Base-by-base conservation (phyloP, 2,329 filamentous ascomycete genomes). In the Gaeumannomyces tritici region DNA sequence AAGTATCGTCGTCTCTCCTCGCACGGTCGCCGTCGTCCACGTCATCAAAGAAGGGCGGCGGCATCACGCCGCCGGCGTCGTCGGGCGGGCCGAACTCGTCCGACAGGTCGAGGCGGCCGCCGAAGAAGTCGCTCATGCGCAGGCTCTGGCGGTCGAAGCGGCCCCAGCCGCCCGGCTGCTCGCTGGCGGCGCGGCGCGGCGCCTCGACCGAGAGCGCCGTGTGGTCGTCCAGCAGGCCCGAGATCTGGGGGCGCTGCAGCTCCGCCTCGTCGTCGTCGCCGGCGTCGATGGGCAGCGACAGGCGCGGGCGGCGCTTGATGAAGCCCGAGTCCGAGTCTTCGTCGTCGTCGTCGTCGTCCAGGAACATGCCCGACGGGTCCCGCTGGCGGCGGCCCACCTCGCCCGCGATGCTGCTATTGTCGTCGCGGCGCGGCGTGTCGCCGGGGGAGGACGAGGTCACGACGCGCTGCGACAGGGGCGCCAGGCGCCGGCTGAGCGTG, bases 191-290 rank as follows among this genome's bases (percentile, higher is more conserved):
- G 59, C 85, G 75, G 31, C 85, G 77, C 9, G 84, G 80, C 59
- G 86, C 69, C 72, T 88, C 86, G 31, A 88, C 78, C 2, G 85
- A 86, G 64, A 81, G 79, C 55, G 80, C 55, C 0, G 85, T 88
- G 64, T 79, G 79, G 66, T 87, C 80, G 29, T 86, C 82, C 62
- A 87, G 83, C 28, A 87, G 68, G 12, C 78, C 76, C 35, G 81
- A 80, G 60, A 82, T 79, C 61, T 76, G 78, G 35, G 84, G 85
- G 11, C 82, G 82, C 54, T 77, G 76, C 62, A 85, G 68, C 27
- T 83, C 75, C 21, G 80, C 75, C 55, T 82, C 80, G 26, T 83
- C 81, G 61, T 80, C 79, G 47, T 79, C 77, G 55, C 78, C 77
- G 27, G 78, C 74, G 33, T 79, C 79, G 28, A 84, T 71, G 6